Evolutionary conservation across 2,329 filamentous ascomycete species (phyloP).

Genomic region (Monosporascus sp.): DNA sequence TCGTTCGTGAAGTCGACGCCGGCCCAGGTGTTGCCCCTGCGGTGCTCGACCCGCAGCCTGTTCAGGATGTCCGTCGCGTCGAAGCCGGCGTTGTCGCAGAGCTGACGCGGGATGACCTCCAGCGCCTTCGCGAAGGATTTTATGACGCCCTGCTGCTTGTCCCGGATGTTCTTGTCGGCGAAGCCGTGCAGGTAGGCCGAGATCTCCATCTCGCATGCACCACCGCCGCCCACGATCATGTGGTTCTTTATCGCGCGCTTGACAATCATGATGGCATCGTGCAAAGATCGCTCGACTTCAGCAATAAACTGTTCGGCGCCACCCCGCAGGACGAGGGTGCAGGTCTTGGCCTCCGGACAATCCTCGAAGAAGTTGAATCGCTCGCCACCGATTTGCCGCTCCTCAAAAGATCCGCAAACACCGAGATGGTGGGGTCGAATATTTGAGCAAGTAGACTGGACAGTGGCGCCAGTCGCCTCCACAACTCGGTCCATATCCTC

Average conservation of each 20-base stretch:
- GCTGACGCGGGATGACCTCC: constrained; percentile 91
- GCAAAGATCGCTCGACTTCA: constrained; percentile 93
- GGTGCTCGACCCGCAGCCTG: constrained; percentile 90
- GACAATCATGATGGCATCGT: constrained; percentile 99
- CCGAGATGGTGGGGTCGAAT: constrained; percentile 86
- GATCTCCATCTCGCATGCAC: constrained; percentile 93
- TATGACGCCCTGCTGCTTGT: constrained; percentile 97
- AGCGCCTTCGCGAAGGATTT: constrained; percentile 97
- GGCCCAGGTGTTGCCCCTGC: constrained; percentile 87
- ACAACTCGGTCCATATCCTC: constrained; percentile 96
- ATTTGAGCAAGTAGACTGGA: constrained; percentile 95
- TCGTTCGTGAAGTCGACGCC: constrained; percentile 94
- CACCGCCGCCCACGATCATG: constrained; percentile 90
- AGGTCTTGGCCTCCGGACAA: constrained; percentile 92
- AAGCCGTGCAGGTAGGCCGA: constrained; percentile 89
- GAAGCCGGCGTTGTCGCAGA: constrained; percentile 98
- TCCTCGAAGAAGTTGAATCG: constrained; percentile 98
- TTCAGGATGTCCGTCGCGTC: constrained; percentile 98
- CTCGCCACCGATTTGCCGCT: constrained; percentile 94
- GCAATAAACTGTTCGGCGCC: constrained; percentile 99
- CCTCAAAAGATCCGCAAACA: constrained; percentile 84
- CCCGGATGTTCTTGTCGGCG: constrained; percentile 83
- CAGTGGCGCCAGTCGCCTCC: constrained; percentile 84
- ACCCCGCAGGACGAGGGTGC: constrained; percentile 89
- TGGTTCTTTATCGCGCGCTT: constrained; percentile 96